Evolutionary conservation across 192 early-diverging fungal species (phyloP), one percentile per base, ranked within the genome.

Genomic region (Coemansia sp.): DNA sequence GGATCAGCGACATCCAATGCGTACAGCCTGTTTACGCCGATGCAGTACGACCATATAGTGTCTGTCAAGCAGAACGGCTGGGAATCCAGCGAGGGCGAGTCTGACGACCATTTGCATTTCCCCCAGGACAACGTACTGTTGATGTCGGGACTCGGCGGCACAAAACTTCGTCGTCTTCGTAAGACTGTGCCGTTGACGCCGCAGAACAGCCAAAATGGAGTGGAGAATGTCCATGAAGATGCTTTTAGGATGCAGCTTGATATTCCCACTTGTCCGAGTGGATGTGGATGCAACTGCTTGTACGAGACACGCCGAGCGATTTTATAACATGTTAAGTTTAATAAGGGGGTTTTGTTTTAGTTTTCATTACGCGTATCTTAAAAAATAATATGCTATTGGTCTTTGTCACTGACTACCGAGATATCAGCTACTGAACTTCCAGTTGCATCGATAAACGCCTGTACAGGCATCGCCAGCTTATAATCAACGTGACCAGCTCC

Each of bases 401-500:
- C 32, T 0, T 60, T 40, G 11, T 33, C 51, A 25, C 28, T 16
- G 12, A 60, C 61, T 1, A 31, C 59, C 3, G 76, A 73, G 55
- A 82, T 63, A 17, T 77, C 69, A 2, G 72, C 75, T 0, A 83
- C 57, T 45, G 60, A 10, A 56, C 68, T 69, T 14, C 36, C 18
- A 3, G 75, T 71, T 1, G 66, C 61, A 7, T 84, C 55, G 14
- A 92, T 73, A 63, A 94, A 90, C n/a, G 58, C 58, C 7, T 85
- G 66, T 0, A 89, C 75, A 18, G 89, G 85, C 22, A 93, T 58
- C 7, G 88, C 85, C 28, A 94, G 79, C 76, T 96, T 96, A 87
- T 89, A 96, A 63, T 96, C 92, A 1, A 89, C 61, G 80, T 94
- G 88, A 0, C 94, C 94, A 30, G 88, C 92, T 20, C 94, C 94